phyloP scores from a whole-genome alignment of 1,284 basidiomycete genomes.

The Malassezia furfur region DNA sequence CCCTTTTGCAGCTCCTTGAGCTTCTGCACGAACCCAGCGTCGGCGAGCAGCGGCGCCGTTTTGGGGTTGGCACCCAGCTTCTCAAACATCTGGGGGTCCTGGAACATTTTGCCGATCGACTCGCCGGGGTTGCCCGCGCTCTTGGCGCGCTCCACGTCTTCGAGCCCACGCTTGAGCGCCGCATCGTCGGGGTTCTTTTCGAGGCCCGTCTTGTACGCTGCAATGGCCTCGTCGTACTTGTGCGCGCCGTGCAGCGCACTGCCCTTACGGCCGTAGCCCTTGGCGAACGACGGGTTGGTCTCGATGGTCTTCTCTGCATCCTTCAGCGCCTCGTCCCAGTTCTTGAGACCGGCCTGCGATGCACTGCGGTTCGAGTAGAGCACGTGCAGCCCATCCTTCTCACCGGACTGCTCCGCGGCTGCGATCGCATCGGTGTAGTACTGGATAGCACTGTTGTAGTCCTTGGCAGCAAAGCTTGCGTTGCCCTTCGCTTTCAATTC shows the following conservation, averaged over 20 bases:
- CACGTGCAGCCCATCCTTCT: slow-evolving; percentile 56
- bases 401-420: slow-evolving; percentile 32
- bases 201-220: slow-evolving; percentile 68
- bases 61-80: slow-evolving; percentile 80
- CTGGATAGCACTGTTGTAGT: slow-evolving; percentile 39
- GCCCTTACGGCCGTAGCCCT: slow-evolving; percentile 85
- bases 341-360: slow-evolving; percentile 70
- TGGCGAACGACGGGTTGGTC: slow-evolving; percentile 73
- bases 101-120: slow-evolving; percentile 70
- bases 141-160: slow-evolving; percentile 48
- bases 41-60: slow-evolving; percentile 70
- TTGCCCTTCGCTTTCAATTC: slow-evolving; percentile 47
- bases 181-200: slow-evolving; percentile 68
- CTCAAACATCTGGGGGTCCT: slow-evolving; percentile 68
- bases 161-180: slow-evolving; percentile 72
- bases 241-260: slow-evolving; percentile 81
- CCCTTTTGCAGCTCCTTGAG: slow-evolving; percentile 49
- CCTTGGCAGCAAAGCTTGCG: slow-evolving; percentile 45
- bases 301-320: slow-evolving; percentile 75
- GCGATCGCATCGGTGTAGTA: slow-evolving; percentile 42
- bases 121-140: slow-evolving; percentile 49
- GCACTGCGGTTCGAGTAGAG: slow-evolving; percentile 89
- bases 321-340: slow-evolving; percentile 66
- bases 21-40: slow-evolving; percentile 57
- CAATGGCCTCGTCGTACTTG: slow-evolving; percentile 71